These are phyloP conservation scores for Backusella macrospora DNA, from an alignment of 192 early-diverging fungal species.

Conservation along the genomic window DNA sequence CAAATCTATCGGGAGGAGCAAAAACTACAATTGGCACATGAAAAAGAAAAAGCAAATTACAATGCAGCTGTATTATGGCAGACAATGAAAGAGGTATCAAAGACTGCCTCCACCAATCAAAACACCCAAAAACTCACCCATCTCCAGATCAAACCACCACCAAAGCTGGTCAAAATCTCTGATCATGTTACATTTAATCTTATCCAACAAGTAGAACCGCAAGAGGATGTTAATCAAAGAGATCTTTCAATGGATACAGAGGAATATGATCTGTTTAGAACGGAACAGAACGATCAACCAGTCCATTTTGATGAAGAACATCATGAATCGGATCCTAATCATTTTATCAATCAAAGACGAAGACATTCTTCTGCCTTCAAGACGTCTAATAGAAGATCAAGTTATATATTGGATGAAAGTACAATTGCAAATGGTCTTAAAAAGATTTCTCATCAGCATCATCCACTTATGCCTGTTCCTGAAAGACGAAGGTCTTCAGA, in stretches of 20 bases:
- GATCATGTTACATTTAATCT: background rate
- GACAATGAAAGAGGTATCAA: constrained; percentile 17
- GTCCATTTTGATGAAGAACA: too few species aligned
- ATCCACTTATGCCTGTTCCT: background rate
- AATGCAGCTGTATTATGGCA: constrained; percentile 20
- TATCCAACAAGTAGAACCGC: background rate
- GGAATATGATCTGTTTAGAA: background rate
- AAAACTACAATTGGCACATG: background rate
- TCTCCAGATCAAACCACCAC: too few species aligned
- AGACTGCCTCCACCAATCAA: background rate
- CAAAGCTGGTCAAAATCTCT: background rate
- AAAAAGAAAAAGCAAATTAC: constrained; percentile 17
- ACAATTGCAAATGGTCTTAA: background rate
- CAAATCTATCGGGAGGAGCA: constrained; percentile 23
- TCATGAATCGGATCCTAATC: background rate
- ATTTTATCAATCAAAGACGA: background rate
- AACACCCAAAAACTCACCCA: background rate
- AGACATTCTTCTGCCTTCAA: background rate
- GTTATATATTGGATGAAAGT: constrained; percentile 13
- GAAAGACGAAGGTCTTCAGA: background rate
- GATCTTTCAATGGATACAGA: background rate
- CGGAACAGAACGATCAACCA: background rate
- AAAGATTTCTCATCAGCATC: background rate
- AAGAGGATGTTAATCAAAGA: background rate
- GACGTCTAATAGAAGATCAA: constrained; percentile 10